Evolutionary conservation across 2,329 filamentous ascomycete species (phyloP), one percentile per base, ranked within the genome.

Genomic region (Aureobasidium leucospermi): DNA sequence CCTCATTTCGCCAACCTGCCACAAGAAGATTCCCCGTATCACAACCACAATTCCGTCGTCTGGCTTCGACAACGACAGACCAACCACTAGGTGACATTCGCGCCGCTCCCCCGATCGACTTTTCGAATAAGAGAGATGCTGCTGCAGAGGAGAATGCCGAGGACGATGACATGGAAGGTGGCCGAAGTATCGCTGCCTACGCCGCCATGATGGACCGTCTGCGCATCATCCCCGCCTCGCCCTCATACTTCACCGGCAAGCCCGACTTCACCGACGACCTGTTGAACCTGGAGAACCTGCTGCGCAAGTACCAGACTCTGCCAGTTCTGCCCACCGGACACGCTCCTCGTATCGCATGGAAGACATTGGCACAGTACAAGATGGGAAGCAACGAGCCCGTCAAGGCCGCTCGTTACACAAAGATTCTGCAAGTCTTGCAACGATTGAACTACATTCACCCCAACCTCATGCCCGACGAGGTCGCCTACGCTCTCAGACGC

Each of bases 241-340:
- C 90, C 2, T 94, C 93, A n/a, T 99, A 99, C 76, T 99, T 97
- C 78, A 92, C 90, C 56, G 87, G 87, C 56, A 87, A 87, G 62
- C 88, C 92, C 1, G 80, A 82, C 58, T 96, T 96, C 79, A 94
- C 87, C 74, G 94, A 99, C 75, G 83, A 89, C 68, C 84, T 88
- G 66, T 82, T 97, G 65, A 77, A 79, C 47, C 80, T 99, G 49
- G 84, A 90, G 67, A 79, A 82, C 10, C 81, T 97, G 28, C 76
- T 88, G 60, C 84, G 84, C 57, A 86, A 85, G 73, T 87, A 94
- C 71, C 81, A 84, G 60, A 79, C 85, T 29, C 81, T 97, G 13
- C 94, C 94, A 6, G 82, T 79, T 3, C 76, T 92, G 10, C 74
- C 84, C 1, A 72, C 83, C 0, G 81, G 80, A 61, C 81, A 93